These are phyloP conservation scores for Puccinellia tenuiflora DNA, from an alignment of 176 grass and related monocot genomes.

Conservation along the genomic window DNA sequence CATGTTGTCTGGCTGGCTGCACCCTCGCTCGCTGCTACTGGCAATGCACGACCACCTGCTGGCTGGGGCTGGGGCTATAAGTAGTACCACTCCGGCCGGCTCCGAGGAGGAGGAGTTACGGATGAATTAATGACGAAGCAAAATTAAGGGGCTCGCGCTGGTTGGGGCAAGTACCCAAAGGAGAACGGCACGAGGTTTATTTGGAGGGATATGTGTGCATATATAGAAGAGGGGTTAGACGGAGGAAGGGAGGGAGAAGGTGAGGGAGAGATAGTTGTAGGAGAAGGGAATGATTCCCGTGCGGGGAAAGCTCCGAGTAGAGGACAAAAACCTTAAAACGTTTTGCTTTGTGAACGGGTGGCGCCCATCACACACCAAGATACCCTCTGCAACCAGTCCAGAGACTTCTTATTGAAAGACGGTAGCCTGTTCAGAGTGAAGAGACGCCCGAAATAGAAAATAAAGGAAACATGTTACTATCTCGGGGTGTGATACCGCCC, in stretches of 20 bases:
- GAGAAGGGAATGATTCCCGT: slow-evolving; percentile 15
- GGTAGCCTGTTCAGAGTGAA: not conserved
- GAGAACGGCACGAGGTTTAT: not conserved
- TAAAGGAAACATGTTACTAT: not conserved
- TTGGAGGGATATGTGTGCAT: not conserved
- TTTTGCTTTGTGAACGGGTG: not conserved
- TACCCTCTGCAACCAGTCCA: not conserved
- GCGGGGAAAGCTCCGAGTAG: not conserved
- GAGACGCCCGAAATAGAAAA: not conserved
- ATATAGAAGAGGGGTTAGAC: not conserved
- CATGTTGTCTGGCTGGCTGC: not conserved
- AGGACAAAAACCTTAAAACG: not conserved
- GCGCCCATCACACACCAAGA: not conserved
- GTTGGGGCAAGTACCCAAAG: not conserved
- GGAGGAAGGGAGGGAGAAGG: not conserved
- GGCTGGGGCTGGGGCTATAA: not conserved
- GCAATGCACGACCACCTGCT: not conserved
- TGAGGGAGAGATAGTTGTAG: not conserved
- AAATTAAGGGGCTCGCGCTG: not conserved
- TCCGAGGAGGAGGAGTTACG: not conserved
- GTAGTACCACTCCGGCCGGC: not conserved
- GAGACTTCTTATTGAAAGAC: not conserved
- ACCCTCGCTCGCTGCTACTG: not conserved
- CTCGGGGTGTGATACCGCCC: not conserved
- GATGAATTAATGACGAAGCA: not conserved